A percentile compares a stretch with the other conserved stretches of the same genome.
Evolutionary conservation across 345 rosid genomes (phyloP).

Genomic region (Stellera chamaejasme): DNA sequence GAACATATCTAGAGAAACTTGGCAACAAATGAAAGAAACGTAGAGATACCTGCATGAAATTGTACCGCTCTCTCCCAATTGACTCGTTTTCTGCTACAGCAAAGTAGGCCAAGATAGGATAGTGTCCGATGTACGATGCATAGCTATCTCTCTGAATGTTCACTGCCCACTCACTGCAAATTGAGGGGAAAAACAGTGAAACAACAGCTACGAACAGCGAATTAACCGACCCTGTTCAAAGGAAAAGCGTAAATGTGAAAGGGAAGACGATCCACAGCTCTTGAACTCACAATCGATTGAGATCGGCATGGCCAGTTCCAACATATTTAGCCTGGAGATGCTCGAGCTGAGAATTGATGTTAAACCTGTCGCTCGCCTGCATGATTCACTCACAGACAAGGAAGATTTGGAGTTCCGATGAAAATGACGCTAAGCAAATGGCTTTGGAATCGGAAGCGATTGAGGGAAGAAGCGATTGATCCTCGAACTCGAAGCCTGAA

Average conservation of each 20-base stretch:
- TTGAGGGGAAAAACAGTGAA: background rate
- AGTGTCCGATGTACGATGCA: constrained; percentile 86
- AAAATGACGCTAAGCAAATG: no score
- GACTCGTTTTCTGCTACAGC: constrained; percentile 93
- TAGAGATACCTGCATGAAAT: constrained; percentile 69
- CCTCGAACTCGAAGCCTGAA: no score
- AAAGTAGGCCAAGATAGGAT: constrained; percentile 72
- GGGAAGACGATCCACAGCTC: background rate
- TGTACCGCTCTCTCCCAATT: constrained; percentile 86
- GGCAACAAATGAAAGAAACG: background rate
- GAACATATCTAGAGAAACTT: no score
- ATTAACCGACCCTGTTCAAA: background rate
- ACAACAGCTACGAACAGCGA: background rate
- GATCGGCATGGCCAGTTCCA: constrained; percentile 92
- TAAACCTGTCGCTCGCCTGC: constrained; percentile 99
- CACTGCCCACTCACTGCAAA: constrained; percentile 85
- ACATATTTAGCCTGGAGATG: constrained; percentile 98
- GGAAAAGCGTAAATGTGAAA: no score
- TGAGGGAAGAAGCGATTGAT: no score
- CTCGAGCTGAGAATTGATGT: constrained; percentile 97
- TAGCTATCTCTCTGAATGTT: constrained; percentile 88
- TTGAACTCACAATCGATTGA: constrained; percentile 75
- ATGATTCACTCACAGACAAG: background rate
- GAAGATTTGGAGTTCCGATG: no score
- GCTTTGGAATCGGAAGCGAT: no score